Evolutionary conservation across 106 monocot species (phyloP).

Genomic region (Hemerocallis citrina): DNA sequence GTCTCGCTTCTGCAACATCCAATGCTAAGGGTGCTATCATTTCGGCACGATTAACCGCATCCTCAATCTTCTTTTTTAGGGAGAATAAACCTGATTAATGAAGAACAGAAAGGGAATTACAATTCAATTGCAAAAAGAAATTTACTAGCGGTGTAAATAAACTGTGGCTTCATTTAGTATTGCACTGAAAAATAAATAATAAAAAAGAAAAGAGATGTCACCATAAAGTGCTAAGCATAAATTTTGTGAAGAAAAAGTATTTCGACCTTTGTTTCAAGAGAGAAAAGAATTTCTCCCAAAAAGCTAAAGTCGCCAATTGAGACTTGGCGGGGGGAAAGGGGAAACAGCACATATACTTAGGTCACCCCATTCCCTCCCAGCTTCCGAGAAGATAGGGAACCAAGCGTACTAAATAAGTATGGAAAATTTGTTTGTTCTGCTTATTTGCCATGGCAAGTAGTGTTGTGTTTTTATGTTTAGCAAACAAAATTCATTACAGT

Average conservation of each 20-base stretch:
- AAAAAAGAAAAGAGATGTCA: too few relatives aligned
- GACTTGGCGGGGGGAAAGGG: too few relatives aligned
- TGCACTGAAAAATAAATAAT: neutral
- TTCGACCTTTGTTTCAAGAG: neutral
- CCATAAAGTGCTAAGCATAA: neutral
- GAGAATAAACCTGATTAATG: conserved; percentile 54
- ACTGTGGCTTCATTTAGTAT: neutral
- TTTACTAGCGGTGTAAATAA: neutral
- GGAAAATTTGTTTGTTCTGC: too few relatives aligned
- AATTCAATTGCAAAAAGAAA: neutral
- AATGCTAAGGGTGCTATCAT: conserved; percentile 42
- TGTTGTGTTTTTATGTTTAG: too few relatives aligned
- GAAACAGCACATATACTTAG: too few relatives aligned
- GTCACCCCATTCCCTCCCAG: too few relatives aligned
- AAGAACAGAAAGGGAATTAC: neutral
- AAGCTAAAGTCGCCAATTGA: too few relatives aligned
- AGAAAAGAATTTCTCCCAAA: neutral
- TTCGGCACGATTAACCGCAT: conserved; percentile 53
- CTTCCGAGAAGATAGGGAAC: too few relatives aligned
- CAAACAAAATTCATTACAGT: too few relatives aligned
- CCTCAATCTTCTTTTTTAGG: conserved; percentile 72
- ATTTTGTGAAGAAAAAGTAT: neutral
- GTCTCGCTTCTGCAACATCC: conserved; percentile 58
- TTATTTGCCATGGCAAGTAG: too few relatives aligned
- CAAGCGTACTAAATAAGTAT: too few relatives aligned